These are phyloP conservation scores for Rhytidiadelphus loreus DNA, from an alignment of 225 moss, liverwort and hornwort species.

Conservation along the genomic window DNA sequence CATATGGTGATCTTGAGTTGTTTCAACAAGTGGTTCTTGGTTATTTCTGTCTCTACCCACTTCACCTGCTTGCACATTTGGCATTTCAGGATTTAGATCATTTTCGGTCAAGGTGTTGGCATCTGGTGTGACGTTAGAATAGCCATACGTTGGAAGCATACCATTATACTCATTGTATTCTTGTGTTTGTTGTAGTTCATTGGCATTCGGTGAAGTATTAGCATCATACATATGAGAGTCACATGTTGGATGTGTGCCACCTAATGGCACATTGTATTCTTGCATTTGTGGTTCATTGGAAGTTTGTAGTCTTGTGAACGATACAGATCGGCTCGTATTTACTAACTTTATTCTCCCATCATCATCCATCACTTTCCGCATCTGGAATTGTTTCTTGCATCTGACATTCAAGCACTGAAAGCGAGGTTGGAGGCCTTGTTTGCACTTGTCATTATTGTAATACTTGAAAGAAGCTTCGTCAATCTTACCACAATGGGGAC, in stretches of 20 bases:
- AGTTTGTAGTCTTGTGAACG: not conserved
- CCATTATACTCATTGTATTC: not conserved
- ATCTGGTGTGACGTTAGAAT: not conserved
- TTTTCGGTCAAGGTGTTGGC: not conserved
- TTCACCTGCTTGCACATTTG: not conserved
- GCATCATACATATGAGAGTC: rapidly evolving
- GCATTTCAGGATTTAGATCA: not conserved
- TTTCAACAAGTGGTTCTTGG: not conserved
- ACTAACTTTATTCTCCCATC: not conserved
- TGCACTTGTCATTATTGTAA: not conserved
- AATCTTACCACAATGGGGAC: not conserved
- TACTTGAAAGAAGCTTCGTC: not conserved
- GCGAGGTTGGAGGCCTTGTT: not conserved
- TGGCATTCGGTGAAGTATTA: not conserved
- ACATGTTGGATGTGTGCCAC: not conserved
- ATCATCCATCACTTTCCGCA: not conserved
- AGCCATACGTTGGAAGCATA: not conserved
- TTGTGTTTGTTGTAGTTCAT: not conserved
- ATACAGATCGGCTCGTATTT: not conserved
- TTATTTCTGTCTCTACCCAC: not conserved
- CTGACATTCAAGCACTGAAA: not conserved
- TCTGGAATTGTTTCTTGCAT: not conserved
- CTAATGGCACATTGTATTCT: too few species aligned
- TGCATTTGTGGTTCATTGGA: too few species aligned
- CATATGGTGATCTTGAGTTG: not conserved